Base-by-base conservation (phyloP, 2,329 filamentous ascomycete species). In the Colletotrichum theobromicola region DNA sequence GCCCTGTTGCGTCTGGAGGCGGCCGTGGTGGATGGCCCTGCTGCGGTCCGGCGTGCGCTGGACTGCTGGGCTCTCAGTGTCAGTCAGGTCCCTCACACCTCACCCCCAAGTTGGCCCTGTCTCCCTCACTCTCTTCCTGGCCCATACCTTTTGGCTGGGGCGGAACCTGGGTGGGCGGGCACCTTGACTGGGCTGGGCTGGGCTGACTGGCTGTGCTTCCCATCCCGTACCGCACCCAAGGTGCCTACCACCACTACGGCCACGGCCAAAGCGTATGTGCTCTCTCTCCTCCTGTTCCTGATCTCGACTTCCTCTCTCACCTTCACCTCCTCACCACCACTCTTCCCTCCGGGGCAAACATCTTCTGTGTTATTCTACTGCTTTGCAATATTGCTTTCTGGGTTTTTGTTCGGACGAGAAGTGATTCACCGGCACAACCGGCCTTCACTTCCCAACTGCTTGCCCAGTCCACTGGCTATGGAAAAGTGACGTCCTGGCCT, bases 401-500 rank as follows among this genome's bases (percentile, higher is more conserved):
- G 42, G 42, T 66, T 55, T 34, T 42, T 37, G 35, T 67, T 32
- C 55, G 26, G 37, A 46, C 67, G 72, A 37, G 34, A 61, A 42
- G 53, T 60, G 55, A 61, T 32, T 50, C 55, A 61, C 55, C 26
- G 46, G 55, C 34, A 61, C 55, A 32, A 46, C 18, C 30, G 46
- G 42, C 37, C 42, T 46, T 34, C 63, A 16, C 30, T 73, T 21
- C 28, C 61, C 73, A 37, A 74, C 70, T 62, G 60, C 67, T 42
- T 55, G 65, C 32, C 64, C 55, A 61, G 61, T 57, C 70, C 24
- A 64, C 70, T 60, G 32, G 60, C 70, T 64, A 73, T 75, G 66
- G 61, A 57, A 37, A 72, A 72, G 67, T 76, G 74, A 76, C 74
- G 74, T 76, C 72, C 74, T 76, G 72, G 42, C n/a, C 42, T 46